Percentiles rank a stretch among this genome's conserved stretches.
These are phyloP conservation scores for Sanghuangporus weigelae DNA, from an alignment of 1,284 basidiomycete species.

Conservation along the genomic window DNA sequence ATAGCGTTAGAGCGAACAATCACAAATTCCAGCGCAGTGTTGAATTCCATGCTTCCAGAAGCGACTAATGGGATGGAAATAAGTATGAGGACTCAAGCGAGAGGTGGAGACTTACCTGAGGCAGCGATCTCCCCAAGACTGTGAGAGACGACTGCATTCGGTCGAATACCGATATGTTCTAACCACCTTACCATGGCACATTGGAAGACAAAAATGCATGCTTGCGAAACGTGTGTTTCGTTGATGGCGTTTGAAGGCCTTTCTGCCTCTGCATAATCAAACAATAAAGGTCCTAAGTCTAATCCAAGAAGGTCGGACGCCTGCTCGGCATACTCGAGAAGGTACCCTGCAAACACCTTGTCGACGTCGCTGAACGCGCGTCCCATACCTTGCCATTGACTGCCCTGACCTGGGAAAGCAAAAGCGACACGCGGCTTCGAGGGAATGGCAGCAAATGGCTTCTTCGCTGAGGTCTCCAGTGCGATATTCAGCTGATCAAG, in stretches of 20 bases:
- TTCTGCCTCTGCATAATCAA: slow-evolving; percentile 22
- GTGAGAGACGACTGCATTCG: slow-evolving; percentile 31
- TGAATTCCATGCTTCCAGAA: slow-evolving; percentile 27
- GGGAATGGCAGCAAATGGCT: slow-evolving; percentile 10
- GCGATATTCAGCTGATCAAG: slow-evolving; percentile 27
- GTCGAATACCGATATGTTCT: slow-evolving; percentile 25
- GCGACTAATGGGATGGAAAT: neutral
- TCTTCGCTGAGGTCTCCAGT: neutral
- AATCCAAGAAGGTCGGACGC: slow-evolving; percentile 17
- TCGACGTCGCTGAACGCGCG: slow-evolving; percentile 27
- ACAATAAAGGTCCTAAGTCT: slow-evolving; percentile 1
- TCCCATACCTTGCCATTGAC: slow-evolving; percentile 34
- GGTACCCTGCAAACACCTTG: slow-evolving; percentile 26
- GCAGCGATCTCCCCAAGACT: slow-evolving; percentile 35
- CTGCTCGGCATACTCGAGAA: slow-evolving; percentile 26
- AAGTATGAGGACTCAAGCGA: slow-evolving; percentile 13
- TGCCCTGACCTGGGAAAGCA: slow-evolving; percentile 34
- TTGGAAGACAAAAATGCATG: slow-evolving; percentile 34
- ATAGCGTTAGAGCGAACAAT: slow-evolving; percentile 29
- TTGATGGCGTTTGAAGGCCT: slow-evolving; percentile 22
- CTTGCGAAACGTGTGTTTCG: slow-evolving; percentile 30
- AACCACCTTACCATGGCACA: slow-evolving; percentile 31
- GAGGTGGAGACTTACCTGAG: slow-evolving; percentile 25
- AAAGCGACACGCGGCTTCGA: slow-evolving; percentile 24
- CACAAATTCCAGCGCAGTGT: slow-evolving; percentile 29